A percentile compares a stretch with the other conserved stretches of the same genome.
Conservation (phyloP, 305 asterid species). For the Andrographis paniculata region DNA sequence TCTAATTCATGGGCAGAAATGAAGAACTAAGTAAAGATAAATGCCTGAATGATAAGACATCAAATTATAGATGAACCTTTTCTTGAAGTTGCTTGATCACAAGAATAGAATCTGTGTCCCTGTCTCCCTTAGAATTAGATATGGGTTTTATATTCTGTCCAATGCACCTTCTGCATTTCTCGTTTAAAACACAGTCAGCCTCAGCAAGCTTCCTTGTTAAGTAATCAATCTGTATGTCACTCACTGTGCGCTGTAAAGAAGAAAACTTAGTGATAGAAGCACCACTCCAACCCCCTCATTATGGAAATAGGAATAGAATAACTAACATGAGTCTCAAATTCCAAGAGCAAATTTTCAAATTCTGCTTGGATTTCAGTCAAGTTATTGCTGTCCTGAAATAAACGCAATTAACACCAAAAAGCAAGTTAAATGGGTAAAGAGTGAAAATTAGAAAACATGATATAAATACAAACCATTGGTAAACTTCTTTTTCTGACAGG, state of each 20-base stretch:
- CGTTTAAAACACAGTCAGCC: conserved; percentile 33
- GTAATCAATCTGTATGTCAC: conserved; percentile 55
- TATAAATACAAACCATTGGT: conserved; percentile 40
- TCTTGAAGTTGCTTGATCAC: conserved; percentile 82
- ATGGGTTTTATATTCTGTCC: conserved; percentile 18
- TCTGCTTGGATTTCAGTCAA: conserved; percentile 43
- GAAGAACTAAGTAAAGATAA: conserved; percentile 14
- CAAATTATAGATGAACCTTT: conserved; percentile 52
- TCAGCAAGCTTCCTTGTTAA: conserved; percentile 58
- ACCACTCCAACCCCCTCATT: conserved; percentile 11
- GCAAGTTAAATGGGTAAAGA: conserved; percentile 10
- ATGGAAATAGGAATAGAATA: conserved; percentile 23
- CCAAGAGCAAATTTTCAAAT: conserved; percentile 57
- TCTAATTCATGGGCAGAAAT: background rate
- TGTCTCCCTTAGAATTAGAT: conserved; percentile 29
- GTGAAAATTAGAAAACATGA: conserved; percentile 12
- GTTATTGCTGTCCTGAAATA: conserved; percentile 52
- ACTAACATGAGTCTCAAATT: conserved; percentile 77
- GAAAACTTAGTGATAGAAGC: conserved; percentile 17
- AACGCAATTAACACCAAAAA: conserved; percentile 18
- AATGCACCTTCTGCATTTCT: conserved; percentile 29
- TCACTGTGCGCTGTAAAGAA: conserved; percentile 48
- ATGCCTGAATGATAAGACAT: conserved; percentile 10
- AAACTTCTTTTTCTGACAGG: conserved; percentile 53
- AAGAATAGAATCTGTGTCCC: conserved; percentile 57